Evolutionary conservation across 345 rosid species (phyloP), one percentile per base, ranked within the genome.

Genomic region (Mangifera indica): DNA sequence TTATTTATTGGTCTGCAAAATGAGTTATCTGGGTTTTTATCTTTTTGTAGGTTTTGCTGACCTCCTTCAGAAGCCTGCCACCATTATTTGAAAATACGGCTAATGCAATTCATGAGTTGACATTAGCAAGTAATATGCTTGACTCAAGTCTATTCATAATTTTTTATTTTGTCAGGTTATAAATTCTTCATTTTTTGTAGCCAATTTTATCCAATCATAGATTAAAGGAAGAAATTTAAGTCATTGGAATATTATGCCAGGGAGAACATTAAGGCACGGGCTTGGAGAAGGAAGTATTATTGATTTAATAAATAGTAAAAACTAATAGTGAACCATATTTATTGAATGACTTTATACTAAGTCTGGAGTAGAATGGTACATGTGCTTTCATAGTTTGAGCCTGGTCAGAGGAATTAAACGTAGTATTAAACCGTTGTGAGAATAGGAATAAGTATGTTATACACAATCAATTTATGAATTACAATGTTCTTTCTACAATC

Each of bases 21-120:
- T 25, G 10, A 40, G 18, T 49, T 59, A 12, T 44, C 10, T 51
- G 40, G 66, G 48, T 14, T 46, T n/a, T 52, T 73, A 11, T 4
- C 17, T 10, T 74, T n/a, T 75, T 79, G 60, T 79, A 92, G 98
- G 99, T 92, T 63, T 70, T 84, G 84, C 82, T 95, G 61, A 95
- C 96, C 0, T 89, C 81, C 24, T 92, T 89, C 79, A 80, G 71
- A 26, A 91, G 98, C 79, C 87, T 95, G 63, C 98, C 99, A 10
- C 98, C 99, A 2, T 81, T 95, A 86, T 92, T 92, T 63, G 91
- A 92, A 77, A 74, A 67, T 34, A 88, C 97, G 0, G 88, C 93
- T n/a, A 81, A 84, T 49, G 87, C 96, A 12, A 72, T 78, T 72
- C 79, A 75, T 37, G 99, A 95, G 70, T 76, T 95, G 82, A 85